Conservation (phyloP, 2,329 filamentous ascomycete species). For the Ceratocystis colombiana region DNA sequence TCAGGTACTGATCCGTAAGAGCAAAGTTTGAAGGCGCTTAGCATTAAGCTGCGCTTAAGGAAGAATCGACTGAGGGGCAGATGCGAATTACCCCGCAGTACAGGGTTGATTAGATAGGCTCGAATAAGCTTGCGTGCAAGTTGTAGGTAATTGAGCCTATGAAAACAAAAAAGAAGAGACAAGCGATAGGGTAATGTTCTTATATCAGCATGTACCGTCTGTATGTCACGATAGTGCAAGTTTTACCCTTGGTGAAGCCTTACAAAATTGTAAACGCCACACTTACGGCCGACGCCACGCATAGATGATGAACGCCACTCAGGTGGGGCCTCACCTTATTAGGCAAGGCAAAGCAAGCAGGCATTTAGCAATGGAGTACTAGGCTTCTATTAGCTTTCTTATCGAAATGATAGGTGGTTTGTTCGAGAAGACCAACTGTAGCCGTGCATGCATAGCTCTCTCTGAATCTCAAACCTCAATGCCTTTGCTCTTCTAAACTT, state of each 20-base stretch:
- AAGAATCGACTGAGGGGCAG: constrained; percentile 21
- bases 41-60: background rate
- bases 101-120: background rate
- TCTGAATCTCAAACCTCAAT: constrained; percentile 2
- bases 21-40: background rate
- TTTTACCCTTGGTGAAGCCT: background rate
- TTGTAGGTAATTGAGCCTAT: background rate
- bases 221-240: no score
- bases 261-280: background rate
- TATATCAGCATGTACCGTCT: no score
- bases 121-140: background rate
- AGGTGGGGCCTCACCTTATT: background rate
- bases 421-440: constrained; percentile 10
- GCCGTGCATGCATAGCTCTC: constrained; percentile 9
- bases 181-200: no score
- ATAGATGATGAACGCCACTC: background rate
- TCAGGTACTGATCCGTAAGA: background rate
- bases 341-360: background rate
- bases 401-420: constrained; percentile 23
- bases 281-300: background rate
- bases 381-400: background rate
- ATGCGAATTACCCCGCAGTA: constrained; percentile 22
- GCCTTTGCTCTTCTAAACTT: background rate
- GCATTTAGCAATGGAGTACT: background rate
- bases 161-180: background rate